Base-by-base conservation (phyloP, 2,329 filamentous ascomycete species). In the Colletotrichum somersetense region DNA sequence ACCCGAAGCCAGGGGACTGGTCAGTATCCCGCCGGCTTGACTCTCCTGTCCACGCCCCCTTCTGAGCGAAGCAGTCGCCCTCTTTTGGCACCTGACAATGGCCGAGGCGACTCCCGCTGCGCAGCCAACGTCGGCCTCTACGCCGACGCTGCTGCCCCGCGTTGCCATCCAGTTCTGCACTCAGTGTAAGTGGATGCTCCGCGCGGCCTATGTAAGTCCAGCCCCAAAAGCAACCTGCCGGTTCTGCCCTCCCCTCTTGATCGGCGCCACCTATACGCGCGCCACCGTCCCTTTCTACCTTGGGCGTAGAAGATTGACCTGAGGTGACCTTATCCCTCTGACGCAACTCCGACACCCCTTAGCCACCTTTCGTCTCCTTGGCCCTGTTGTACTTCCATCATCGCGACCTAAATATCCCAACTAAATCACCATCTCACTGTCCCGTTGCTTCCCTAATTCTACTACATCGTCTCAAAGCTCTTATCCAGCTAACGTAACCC, bases 121-220 rank as follows among this genome's bases (percentile, higher is more conserved):
- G 30, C 62, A 65, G 53, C n/a, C 52, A 42, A 1, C 55, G 14
- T 44, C 59, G 20, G 35, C 38, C 16, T 30, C 52, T 14, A 23
- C 68, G 20, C 38, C 42, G n/a, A 23, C 67, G 1, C 62, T 62
- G 35, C 84, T 93, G 14, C 95, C 95, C 4, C 90, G 94, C 57
- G 87, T 98, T 65, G 91, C 91, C n/a, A 97, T 98, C 78, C 90
- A 92, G 76, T 98, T 93, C 84, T 98, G 95, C 84, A 97, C 94
- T 0, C 94, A 97, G 83, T 98, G 95, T 83, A 93, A 93, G 84
- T 97, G 95, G 94, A 93, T 96, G 89, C 84, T 97, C 14, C 86
- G 94, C 72, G 94, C 94, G 46, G 93, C 94, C 76, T 97, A 96
- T 82, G 94, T 96, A 88, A 76, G 88, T 82, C 56, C 56, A 58